A percentile compares a stretch with the other conserved stretches of the same genome.
These are phyloP conservation scores for Saturnispora sekii DNA, from an alignment of 805 yeast genomes.

Conservation along the genomic window DNA sequence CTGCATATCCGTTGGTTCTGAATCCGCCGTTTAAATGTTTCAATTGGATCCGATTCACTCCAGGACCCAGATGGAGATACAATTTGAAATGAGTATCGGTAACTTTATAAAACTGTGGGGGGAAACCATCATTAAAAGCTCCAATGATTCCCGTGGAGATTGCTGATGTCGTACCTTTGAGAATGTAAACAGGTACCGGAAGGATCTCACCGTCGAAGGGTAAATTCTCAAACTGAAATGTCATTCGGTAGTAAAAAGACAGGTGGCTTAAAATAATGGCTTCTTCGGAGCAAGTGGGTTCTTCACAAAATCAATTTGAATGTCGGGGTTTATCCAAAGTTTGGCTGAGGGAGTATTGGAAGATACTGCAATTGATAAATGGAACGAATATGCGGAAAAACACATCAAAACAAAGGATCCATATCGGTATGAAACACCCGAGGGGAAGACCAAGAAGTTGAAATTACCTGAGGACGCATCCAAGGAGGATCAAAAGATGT, in stretches of 20 bases:
- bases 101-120: conserved; percentile 64
- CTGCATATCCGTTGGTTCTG: conserved; percentile 26
- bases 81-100: conserved; percentile 67
- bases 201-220: conserved; percentile 26
- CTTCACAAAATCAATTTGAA: background rate
- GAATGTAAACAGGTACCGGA: conserved; percentile 38
- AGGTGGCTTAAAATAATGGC: background rate
- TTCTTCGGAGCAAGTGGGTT: background rate
- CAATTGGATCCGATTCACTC: conserved; percentile 49
- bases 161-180: conserved; percentile 37
- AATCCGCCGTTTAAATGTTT: conserved; percentile 34
- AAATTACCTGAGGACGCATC: conserved; percentile 50
- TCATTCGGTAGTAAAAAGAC: conserved; percentile 12
- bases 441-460: conserved; percentile 48
- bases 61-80: conserved; percentile 48
- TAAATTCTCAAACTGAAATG: conserved; percentile 25
- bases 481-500: conserved; percentile 50
- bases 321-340: conserved; percentile 11
- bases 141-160: conserved; percentile 29
- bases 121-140: conserved; percentile 39
- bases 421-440: conserved; percentile 38
- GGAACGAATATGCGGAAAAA: conserved; percentile 62
- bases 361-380: conserved; percentile 36
- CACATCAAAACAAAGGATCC: conserved; percentile 59
- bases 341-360: conserved; percentile 9